Percentiles rank a stretch among this genome's conserved stretches.
These are phyloP conservation scores for Lepidium africanum DNA, from an alignment of 345 rosid species.

Conservation along the genomic window DNA sequence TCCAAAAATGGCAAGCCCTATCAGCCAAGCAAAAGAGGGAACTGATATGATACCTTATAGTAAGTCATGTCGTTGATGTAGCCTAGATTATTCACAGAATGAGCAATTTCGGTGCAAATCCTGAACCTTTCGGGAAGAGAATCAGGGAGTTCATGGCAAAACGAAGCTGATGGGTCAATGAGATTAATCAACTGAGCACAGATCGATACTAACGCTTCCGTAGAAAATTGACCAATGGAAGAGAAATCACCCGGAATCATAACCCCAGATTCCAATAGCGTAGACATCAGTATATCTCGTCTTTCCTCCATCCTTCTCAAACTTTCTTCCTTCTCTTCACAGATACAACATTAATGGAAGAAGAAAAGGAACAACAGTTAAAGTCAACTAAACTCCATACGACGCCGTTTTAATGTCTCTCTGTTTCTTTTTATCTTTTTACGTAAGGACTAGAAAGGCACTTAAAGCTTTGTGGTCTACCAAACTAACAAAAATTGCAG, in stretches of 20 bases:
- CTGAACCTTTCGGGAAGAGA: slow-evolving; percentile 46
- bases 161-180: slow-evolving; percentile 32
- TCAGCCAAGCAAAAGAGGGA: not conserved
- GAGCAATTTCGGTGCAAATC: slow-evolving; percentile 55
- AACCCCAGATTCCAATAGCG: slow-evolving; percentile 43
- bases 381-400: not conserved
- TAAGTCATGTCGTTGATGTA: slow-evolving; percentile 54
- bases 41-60: slow-evolving; percentile 38
- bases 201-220: slow-evolving; percentile 43
- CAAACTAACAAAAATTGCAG: too few species aligned
- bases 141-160: slow-evolving; percentile 34
- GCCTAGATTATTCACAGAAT: slow-evolving; percentile 49
- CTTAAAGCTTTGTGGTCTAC: too few species aligned
- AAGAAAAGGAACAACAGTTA: not conserved
- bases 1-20: too few species aligned
- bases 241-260: slow-evolving; percentile 40
- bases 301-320: slow-evolving; percentile 35
- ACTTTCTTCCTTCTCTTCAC: not conserved
- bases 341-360: not conserved
- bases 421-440: too few species aligned
- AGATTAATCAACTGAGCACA: slow-evolving; percentile 59
- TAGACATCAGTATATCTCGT: slow-evolving; percentile 32
- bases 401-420: not conserved
- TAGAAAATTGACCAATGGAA: slow-evolving; percentile 33
- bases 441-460: too few species aligned